Evolutionary conservation across 2,329 filamentous ascomycete genomes (phyloP).

Genomic region (Fusarium pseudonygamai): DNA sequence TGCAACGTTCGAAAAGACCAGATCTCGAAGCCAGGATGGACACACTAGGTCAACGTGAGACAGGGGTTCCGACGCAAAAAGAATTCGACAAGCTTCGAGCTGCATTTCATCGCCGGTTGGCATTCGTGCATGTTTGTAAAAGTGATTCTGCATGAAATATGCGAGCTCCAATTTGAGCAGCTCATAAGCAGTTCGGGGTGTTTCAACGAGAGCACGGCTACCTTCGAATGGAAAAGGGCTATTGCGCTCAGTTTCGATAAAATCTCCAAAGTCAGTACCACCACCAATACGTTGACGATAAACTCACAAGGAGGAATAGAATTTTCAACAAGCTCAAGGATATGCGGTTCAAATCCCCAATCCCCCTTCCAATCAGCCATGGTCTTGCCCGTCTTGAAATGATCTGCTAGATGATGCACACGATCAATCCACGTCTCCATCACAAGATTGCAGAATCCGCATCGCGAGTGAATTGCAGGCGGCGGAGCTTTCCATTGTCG

Average conservation of each 20-base stretch:
- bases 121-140: conserved; percentile 27
- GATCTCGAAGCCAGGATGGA: conserved; percentile 34
- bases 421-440: conserved; percentile 51
- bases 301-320: conserved; percentile 51
- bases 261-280: not conserved
- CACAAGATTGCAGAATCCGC: conserved; percentile 51
- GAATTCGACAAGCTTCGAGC: conserved; percentile 32
- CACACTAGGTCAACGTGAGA: not conserved
- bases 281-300: too few relatives aligned
- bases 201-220: conserved; percentile 28
- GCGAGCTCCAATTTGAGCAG: conserved; percentile 34
- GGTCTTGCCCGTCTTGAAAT: conserved; percentile 53
- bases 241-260: conserved; percentile 37
- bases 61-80: conserved; percentile 19
- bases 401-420: conserved; percentile 51
- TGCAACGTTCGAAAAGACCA: conserved; percentile 20
- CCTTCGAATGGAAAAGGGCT: conserved; percentile 36
- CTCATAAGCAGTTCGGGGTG: conserved; percentile 34
- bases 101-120: conserved; percentile 35
- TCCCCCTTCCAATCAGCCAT: conserved; percentile 56
- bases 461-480: conserved; percentile 50
- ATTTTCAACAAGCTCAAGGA: conserved; percentile 52
- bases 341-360: conserved; percentile 53
- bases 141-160: conserved; percentile 40
- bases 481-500: conserved; percentile 51